phyloP scores from a whole-genome alignment of 108 stramenopile species.

The Parietichytrium sp. region DNA sequence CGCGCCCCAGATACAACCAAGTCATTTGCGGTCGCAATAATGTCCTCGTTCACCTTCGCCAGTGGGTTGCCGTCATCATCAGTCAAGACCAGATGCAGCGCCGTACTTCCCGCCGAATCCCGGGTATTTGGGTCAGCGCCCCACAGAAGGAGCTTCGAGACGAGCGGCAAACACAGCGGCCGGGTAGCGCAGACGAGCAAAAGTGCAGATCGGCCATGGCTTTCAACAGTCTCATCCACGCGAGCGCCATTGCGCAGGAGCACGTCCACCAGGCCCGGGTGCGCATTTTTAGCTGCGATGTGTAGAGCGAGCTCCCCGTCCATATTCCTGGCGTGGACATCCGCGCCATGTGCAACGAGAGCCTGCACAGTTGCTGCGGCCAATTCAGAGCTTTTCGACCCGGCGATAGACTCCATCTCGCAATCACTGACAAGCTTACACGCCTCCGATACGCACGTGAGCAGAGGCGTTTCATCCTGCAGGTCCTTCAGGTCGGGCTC shows the following conservation, averaged over 20 bases:
- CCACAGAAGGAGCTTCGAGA: background rate
- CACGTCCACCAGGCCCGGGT: background rate
- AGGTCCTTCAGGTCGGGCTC: slow-evolving; percentile 1
- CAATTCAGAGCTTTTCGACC: too few species aligned
- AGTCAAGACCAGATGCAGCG: too few species aligned
- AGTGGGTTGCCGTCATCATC: too few species aligned
- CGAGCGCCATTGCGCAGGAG: background rate
- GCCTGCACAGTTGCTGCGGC: background rate
- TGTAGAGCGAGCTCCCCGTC: background rate
- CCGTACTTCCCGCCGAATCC: too few species aligned
- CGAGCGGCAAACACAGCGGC: background rate
- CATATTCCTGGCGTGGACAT: background rate
- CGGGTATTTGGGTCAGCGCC: background rate
- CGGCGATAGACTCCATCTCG: too few species aligned
- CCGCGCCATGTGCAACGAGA: background rate
- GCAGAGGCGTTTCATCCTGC: background rate
- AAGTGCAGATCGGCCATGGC: background rate
- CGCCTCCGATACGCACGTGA: too few species aligned
- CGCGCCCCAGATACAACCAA: too few species aligned
- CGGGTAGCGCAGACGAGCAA: background rate
- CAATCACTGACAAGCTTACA: too few species aligned
- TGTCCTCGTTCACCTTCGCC: too few species aligned
- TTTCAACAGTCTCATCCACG: background rate
- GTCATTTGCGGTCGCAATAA: too few species aligned
- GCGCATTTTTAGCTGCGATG: background rate